Evolutionary conservation across 192 early-diverging fungal genomes (phyloP).

Genomic region (Linnemannia hyalina): DNA sequence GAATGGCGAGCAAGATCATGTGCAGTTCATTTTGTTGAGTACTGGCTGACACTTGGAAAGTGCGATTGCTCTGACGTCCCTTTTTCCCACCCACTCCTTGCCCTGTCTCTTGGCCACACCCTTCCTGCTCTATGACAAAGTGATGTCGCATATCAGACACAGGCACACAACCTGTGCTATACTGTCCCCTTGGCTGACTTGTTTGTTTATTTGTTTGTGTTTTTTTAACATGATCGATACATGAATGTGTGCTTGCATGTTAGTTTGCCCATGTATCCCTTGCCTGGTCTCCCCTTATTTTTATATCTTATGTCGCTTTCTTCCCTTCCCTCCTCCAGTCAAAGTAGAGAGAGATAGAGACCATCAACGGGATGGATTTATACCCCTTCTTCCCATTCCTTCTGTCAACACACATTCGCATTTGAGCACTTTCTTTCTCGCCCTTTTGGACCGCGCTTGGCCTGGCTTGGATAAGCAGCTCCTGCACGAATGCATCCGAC

Average conservation of each 20-base stretch:
- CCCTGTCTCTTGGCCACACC: too few species aligned
- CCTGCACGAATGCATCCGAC: too few species aligned
- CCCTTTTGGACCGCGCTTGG: too few species aligned
- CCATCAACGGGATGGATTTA: too few species aligned
- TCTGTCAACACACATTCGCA: neutral
- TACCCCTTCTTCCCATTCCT: neutral
- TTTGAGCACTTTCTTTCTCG: neutral
- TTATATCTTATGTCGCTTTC: neutral
- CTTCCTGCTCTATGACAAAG: too few species aligned
- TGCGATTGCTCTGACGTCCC: neutral
- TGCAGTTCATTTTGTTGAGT: neutral
- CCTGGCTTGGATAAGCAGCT: too few species aligned
- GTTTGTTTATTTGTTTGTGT: too few species aligned
- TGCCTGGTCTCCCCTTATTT: neutral
- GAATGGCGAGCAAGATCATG: conserved; percentile 5
- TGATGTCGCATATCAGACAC: too few species aligned
- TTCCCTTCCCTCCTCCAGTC: neutral
- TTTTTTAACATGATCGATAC: too few species aligned
- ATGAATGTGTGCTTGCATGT: neutral
- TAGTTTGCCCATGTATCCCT: neutral
- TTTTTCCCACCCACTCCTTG: neutral
- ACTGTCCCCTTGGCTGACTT: too few species aligned
- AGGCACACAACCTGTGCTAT: too few species aligned
- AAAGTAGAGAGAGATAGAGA: too few species aligned
- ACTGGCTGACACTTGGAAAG: neutral